A percentile compares a stretch with the other conserved stretches of the same genome.
Evolutionary conservation across 305 asterid species (phyloP).

Genomic region (Rubia balearica): DNA sequence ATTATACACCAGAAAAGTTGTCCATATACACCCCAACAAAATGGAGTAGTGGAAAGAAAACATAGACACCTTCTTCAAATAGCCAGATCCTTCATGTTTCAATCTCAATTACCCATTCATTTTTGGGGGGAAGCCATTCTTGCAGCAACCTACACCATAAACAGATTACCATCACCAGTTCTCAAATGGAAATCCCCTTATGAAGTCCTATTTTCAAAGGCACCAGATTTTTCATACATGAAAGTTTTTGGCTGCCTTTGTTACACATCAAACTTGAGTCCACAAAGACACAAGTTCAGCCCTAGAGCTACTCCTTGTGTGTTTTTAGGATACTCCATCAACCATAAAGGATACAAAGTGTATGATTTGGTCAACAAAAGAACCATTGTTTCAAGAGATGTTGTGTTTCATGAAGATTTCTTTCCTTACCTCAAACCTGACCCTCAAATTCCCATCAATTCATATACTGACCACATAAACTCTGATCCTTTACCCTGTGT

Average conservation of each 20-base stretch:
- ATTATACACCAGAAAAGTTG: background rate
- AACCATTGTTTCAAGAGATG: background rate
- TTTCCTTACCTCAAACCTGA: background rate
- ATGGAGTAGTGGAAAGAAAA: constrained; percentile 9
- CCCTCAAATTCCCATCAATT: too few species aligned
- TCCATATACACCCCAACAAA: background rate
- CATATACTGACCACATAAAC: too few species aligned
- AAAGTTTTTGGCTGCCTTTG: background rate
- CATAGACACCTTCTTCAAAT: constrained; percentile 11
- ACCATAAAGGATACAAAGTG: background rate
- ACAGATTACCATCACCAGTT: background rate
- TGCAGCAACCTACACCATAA: background rate
- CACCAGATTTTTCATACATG: background rate
- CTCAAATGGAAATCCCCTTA: background rate
- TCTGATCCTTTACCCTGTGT: too few species aligned
- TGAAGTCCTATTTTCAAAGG: background rate
- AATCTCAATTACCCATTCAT: background rate
- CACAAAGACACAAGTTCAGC: background rate
- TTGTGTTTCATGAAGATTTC: background rate
- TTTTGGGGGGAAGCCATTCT: background rate
- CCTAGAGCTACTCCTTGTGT: background rate
- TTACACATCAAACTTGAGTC: background rate
- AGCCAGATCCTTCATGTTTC: background rate
- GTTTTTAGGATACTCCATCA: background rate
- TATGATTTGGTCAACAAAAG: background rate